Evolutionary conservation across 2,329 filamentous ascomycete species (phyloP), one percentile per base, ranked within the genome.

Genomic region (Exophiala sideris): DNA sequence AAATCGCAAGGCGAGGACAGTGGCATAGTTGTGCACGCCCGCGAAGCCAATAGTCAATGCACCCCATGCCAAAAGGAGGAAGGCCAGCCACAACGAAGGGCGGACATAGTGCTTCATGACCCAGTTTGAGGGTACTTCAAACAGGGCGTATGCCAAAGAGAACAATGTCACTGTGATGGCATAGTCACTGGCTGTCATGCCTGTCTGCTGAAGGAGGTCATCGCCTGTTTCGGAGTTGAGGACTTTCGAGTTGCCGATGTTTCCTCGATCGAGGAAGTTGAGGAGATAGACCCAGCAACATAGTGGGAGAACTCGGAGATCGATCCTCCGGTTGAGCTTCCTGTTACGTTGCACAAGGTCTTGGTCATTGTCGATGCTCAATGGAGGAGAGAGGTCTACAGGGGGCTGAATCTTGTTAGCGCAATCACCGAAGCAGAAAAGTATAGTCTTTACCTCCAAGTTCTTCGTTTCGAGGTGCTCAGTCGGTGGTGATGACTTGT

Each of bases 191-290:
- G 79, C 75, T 1, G 79, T 81, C 79, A 87, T 86, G 58, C 76
- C 61, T 1, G 84, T 84, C 64, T 82, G 78, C 14, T 76, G 73
- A 34, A 87, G 77, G 60, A 89, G 77, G 69, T 87, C 83, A 66
- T 88, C 73, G 41, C 76, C 67, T 0, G 79, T 79, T 9, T 80
- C 74, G 16, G 77, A 71, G 65, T 88, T 87, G 57, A 88, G 74
- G 21, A 87, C 81, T 68, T 82, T 84, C 39, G 84, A 83, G 66
- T 86, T 86, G 52, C 76, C 84, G 53, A 88, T 87, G 67, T 88
- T 88, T 51, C 82, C 79, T 40, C 82, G 76, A 68, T 88, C 85
- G 20, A 88, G 77, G 66, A 85, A 87, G 68, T 82, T 85, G 18
- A 88, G 76, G 42, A 88, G 75, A 67, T 86, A 89, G 47, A 88